A percentile compares a stretch with the other conserved stretches of the same genome.
Conservation (phyloP, 345 rosid species). For the Rhizophora apiculata region DNA sequence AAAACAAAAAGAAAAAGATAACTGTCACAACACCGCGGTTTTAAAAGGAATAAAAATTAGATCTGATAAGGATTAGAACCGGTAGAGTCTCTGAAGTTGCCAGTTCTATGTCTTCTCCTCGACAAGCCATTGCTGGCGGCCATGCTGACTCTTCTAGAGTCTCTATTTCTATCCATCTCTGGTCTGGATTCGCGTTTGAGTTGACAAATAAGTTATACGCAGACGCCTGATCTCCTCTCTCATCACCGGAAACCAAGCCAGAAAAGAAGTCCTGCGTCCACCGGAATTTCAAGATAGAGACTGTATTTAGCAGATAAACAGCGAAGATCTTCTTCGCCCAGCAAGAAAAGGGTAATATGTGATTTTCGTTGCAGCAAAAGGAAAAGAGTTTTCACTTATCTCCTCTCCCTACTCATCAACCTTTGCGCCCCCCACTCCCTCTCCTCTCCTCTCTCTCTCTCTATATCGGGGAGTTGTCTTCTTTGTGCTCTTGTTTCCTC, state of each 20-base stretch:
- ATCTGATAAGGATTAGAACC: constrained; percentile 53
- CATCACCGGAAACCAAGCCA: constrained; percentile 41
- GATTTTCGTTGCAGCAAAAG: background rate
- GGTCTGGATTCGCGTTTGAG: background rate
- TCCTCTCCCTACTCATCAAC: constrained; percentile 18
- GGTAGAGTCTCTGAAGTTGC: constrained; percentile 83
- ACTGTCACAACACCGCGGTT: background rate
- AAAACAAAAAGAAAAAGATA: constrained; percentile 1
- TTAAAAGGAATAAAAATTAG: constrained; percentile 8
- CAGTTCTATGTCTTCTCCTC: constrained; percentile 74
- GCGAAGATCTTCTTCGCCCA: background rate
- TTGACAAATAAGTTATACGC: constrained; percentile 19
- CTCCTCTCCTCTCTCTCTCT: constrained; percentile 15
- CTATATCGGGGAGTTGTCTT: constrained; percentile 2
- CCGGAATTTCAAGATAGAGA: constrained; percentile 17
- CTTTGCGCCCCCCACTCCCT: constrained; percentile 12
- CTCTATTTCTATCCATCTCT: constrained; percentile 88
- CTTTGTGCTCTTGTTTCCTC: constrained; percentile 53
- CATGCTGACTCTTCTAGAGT: constrained; percentile 68
- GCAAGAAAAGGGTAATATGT: background rate
- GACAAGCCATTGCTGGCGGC: constrained; percentile 64
- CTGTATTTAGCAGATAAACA: constrained; percentile 5
- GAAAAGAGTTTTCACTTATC: constrained; percentile 29
- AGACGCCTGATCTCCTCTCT: constrained; percentile 30
- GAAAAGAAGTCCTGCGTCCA: constrained; percentile 6